These are phyloP conservation scores for Trypanosoma caninum DNA, from an alignment of 208 protist genomes.

Conservation along the genomic window DNA sequence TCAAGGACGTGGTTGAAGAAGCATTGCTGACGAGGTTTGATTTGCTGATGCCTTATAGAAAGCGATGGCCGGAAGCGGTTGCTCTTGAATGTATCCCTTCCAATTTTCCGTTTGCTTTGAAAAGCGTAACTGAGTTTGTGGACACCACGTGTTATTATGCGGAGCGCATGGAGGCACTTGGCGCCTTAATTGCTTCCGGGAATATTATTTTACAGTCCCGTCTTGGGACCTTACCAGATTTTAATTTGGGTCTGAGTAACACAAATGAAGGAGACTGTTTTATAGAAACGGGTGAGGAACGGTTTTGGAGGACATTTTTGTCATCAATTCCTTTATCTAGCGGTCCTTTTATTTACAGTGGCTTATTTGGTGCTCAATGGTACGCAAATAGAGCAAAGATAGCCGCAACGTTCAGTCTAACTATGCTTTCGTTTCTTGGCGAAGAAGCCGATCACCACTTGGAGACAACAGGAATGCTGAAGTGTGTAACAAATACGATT, in stretches of 20 bases:
- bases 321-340: slow-evolving; percentile 62
- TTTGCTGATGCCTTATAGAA: slow-evolving; percentile 33
- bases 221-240: not conserved
- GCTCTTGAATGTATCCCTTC: slow-evolving; percentile 50
- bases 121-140: slow-evolving; percentile 62
- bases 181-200: slow-evolving; percentile 18
- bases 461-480: slow-evolving; percentile 46
- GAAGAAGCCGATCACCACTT: slow-evolving; percentile 35
- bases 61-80: slow-evolving; percentile 61
- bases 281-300: slow-evolving; percentile 21
- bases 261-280: not conserved
- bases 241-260: not conserved
- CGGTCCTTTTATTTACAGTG: slow-evolving; percentile 39
- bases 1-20: slow-evolving; percentile 40
- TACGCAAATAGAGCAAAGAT: slow-evolving; percentile 47
- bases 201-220: slow-evolving; percentile 24
- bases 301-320: slow-evolving; percentile 48
- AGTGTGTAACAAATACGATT: slow-evolving; percentile 8
- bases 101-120: slow-evolving; percentile 68
- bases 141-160: slow-evolving; percentile 71
- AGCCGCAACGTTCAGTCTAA: slow-evolving; percentile 38
- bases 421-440: slow-evolving; percentile 64
- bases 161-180: slow-evolving; percentile 56
- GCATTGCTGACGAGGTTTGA: slow-evolving; percentile 52
- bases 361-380: slow-evolving; percentile 44